phyloP scores from a whole-genome alignment of 257 asterid species.

The Solanum boliviense region DNA sequence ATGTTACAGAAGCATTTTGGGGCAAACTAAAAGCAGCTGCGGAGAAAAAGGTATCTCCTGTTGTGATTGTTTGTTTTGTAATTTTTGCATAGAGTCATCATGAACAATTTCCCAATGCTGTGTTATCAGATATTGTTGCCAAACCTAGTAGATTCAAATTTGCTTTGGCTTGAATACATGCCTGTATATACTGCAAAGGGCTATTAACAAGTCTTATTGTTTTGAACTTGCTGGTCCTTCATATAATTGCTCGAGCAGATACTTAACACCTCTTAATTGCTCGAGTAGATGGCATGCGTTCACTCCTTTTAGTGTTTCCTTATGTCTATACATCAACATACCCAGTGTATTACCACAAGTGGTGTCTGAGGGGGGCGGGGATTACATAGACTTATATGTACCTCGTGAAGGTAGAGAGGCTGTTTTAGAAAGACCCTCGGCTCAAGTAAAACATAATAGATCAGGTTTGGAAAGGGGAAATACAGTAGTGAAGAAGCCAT shows the following conservation, averaged over 20 bases:
- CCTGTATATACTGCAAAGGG: neutral
- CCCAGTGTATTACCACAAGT: neutral
- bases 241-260: neutral
- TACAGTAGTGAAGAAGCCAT: no score
- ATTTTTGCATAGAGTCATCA: neutral
- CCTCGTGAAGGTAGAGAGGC: neutral
- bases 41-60: constrained; percentile 50
- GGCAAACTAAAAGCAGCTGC: constrained; percentile 52
- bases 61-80: neutral
- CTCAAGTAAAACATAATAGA: neutral
- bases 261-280: neutral
- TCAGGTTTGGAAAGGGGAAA: neutral
- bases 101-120: neutral
- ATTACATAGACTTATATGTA: accelerated
- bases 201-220: neutral
- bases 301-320: neutral
- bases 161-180: neutral
- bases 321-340: neutral
- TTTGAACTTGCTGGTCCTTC: neutral
- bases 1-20: constrained; percentile 64
- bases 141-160: neutral
- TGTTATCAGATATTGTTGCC: neutral
- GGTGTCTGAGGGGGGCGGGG: neutral
- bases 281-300: neutral
- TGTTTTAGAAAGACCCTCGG: neutral